Conservation (phyloP, 2,329 filamentous ascomycete genomes). For the Raffaelea albimanens region DNA sequence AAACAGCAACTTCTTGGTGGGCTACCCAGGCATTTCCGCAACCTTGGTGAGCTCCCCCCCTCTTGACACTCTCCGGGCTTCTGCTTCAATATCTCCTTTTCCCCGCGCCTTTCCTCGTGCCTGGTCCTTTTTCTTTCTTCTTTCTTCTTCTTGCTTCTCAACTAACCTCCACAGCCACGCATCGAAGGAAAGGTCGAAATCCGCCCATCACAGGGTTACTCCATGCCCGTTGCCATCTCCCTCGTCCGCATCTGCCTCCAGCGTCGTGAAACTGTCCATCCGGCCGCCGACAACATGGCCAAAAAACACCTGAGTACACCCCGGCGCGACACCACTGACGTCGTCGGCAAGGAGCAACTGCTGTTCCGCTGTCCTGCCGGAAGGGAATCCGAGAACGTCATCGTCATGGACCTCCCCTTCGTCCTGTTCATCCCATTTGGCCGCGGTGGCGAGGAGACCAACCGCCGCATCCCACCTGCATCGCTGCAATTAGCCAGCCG, state of each 20-base stretch:
- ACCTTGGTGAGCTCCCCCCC: constrained; percentile 64
- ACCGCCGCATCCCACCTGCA: constrained; percentile 81
- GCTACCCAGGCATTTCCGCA: constrained; percentile 95
- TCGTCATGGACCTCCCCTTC: constrained; percentile 95
- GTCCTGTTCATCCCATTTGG: constrained; percentile 96
- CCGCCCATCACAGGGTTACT: constrained; percentile 72
- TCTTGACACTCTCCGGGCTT: constrained; percentile 8
- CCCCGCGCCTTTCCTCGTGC: not conserved
- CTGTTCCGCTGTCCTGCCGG: constrained; percentile 79
- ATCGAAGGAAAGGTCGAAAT: constrained; percentile 98
- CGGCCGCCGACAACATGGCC: constrained; percentile 85
- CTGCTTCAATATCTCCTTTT: too few relatives aligned
- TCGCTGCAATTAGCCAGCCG: constrained; percentile 83
- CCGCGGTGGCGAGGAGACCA: constrained; percentile 80
- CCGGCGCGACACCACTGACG: constrained; percentile 80
- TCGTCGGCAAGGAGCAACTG: constrained; percentile 92
- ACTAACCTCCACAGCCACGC: constrained; percentile 77
- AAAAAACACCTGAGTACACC: constrained; percentile 87
- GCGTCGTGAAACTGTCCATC: constrained; percentile 91
- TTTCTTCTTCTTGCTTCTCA: not conserved
- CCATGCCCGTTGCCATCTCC: constrained; percentile 82
- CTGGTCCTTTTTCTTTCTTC: not conserved
- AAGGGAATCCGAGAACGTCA: constrained; percentile 76
- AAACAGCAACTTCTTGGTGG: constrained; percentile 93
- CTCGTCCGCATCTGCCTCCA: constrained; percentile 91